Base-by-base conservation (phyloP, 2,329 filamentous ascomycete genomes). In the Pseudopyricularia cyperi region DNA sequence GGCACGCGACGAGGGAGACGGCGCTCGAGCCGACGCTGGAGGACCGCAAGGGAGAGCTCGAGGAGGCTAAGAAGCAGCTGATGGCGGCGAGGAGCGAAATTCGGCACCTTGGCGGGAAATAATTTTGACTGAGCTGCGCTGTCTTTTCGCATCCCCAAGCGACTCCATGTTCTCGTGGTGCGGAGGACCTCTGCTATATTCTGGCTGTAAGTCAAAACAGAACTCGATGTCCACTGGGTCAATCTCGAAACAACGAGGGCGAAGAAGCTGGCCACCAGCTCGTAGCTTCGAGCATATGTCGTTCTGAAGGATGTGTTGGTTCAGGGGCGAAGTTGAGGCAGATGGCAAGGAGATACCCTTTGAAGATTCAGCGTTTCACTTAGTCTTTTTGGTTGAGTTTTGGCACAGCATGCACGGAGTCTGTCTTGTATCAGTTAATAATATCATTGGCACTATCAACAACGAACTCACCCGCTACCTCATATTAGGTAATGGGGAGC, bases 41-140 rank as follows among this genome's bases (percentile, higher is more conserved):
- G 46, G 61, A 63, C 53, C 48, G 48, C 7, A 50, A 50, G 37
- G 62, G 61, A 54, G 68, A 71, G 46, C 66, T 77, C 37, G 72
- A 73, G 51, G 66, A 68, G 34, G 67, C 67, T 28, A 79, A 79
- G 67, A 64, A 60, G 54, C 66, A 74, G 33, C 63, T 79, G 15
- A 66, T 73, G 15, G 65, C 66, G 47, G 65, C 65, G 32, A 65
- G 66, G 52, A 61, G 58, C 26, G 55, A 60, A 39, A 53, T 62
- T 26, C 46, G 49, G 3, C 42, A 34, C n/a, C 52, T 52, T 35
- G 46, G 46, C 6, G 19, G 32, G 14, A 34, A n/a, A 7, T 28
- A n/a, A n/a, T 9, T 19, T 14, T 44, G 49, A 51, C 24, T 3
- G 9, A 42, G 24, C 2, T 47, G 28, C 28, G 22, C 24, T n/a